A percentile compares a stretch with the other conserved stretches of the same genome.
phyloP scores from a whole-genome alignment of 768 basidiomycete species.

The Macrolepiota albuminosa region DNA sequence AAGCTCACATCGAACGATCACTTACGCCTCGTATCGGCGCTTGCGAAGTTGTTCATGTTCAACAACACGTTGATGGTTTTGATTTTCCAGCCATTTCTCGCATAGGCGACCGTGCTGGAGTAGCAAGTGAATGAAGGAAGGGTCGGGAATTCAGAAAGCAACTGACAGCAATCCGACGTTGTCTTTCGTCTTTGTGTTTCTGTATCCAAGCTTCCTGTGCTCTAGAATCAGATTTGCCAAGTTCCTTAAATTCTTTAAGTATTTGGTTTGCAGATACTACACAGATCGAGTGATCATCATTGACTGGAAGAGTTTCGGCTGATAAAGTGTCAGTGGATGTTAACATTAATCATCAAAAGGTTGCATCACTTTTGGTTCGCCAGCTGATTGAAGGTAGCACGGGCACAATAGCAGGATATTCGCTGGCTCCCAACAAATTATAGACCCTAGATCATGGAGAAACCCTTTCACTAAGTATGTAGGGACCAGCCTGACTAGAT shows the following conservation, averaged over 20 bases:
- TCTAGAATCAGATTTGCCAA: neutral
- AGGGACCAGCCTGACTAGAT: neutral
- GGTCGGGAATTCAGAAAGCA: neutral
- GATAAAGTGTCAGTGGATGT: neutral
- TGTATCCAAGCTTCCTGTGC: neutral
- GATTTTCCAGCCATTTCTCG: neutral
- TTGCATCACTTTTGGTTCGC: neutral
- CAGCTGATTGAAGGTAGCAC: neutral
- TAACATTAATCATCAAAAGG: neutral
- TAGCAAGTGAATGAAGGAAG: neutral
- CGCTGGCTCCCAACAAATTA: too few species aligned
- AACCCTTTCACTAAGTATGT: neutral
- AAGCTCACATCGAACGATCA: neutral
- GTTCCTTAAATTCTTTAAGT: neutral
- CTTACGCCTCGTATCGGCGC: conserved; percentile 1
- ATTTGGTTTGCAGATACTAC: neutral
- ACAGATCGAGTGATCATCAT: neutral
- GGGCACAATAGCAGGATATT: neutral
- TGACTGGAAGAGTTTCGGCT: neutral
- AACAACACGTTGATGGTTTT: neutral
- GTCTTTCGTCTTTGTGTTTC: neutral
- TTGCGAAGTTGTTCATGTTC: neutral
- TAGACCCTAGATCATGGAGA: neutral
- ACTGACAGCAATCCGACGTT: neutral
- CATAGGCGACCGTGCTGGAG: neutral